Evolutionary conservation across 2,329 filamentous ascomycete genomes (phyloP), one percentile per base, ranked within the genome.

Genomic region (Pseudocercospora cruenta): DNA sequence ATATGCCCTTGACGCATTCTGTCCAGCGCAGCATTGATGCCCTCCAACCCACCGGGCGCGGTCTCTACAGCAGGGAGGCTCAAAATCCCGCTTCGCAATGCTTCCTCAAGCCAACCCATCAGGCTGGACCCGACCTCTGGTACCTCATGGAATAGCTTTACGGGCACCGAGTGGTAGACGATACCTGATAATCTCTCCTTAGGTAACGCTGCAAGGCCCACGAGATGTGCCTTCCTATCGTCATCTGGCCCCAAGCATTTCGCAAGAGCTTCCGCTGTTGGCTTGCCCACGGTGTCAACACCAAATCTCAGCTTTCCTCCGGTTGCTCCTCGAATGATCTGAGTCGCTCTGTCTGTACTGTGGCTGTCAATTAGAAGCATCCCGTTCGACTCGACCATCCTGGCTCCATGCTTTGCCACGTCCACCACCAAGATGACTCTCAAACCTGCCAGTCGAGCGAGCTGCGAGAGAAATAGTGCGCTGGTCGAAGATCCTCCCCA

Each of bases 141-240:
- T 2, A 70, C 69, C 62, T 89, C 86, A 72, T 93, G 90, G 71
- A 91, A 92, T 1, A 91, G 72, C 76, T 93, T 93, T 61, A 93
- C 90, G 0, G 90, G 90, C 0, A 92, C 88, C 0, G 82, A 86
- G 70, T 92, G 90, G 64, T 87, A 84, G 7, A 80, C 76, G 0
- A 87, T 79, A 0, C 82, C 82, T 0, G 80, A 77, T 0, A 78
- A 74, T 1, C 77, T 75, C 2, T 79, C 80, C 71, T 90, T 91
- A 0, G 90, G 90, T 1, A 91, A 71, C 0, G 89, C 90, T 0
- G 87, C 87, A 33, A 92, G 73, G 0, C 90, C 90, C 0, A 92
- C 83, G 0, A 92, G 79, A 76, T 93, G 69, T 19, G 69, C 33
- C 12, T 60, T 26, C 57, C 39, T 60, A 26, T 66, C 53, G 26